Evolutionary conservation across 176 grass and related monocot genomes (phyloP).

Genomic region (Triticum dicoccoides): DNA sequence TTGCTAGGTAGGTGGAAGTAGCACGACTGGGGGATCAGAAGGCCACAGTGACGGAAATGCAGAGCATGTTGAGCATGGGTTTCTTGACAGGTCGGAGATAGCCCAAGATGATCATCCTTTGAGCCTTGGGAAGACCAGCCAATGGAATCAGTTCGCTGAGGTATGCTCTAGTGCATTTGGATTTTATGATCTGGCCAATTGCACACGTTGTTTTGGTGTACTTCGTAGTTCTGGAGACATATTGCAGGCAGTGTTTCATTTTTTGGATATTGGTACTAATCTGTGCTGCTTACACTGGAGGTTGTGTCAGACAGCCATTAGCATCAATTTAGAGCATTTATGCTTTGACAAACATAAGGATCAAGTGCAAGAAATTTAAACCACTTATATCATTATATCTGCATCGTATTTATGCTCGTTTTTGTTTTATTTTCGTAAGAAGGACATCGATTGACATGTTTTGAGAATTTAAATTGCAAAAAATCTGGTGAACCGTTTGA

Average conservation of each 20-base stretch:
- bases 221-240: background rate
- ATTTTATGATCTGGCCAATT: background rate
- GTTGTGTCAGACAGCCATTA: background rate
- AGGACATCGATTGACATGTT: background rate
- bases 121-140: conserved; percentile 72
- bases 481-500: conserved; percentile 1
- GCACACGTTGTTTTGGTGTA: background rate
- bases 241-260: background rate
- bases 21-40: conserved; percentile 32
- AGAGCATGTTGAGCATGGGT: conserved; percentile 32
- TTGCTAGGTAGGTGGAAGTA: conserved; percentile 79
- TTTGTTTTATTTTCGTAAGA: background rate
- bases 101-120: conserved; percentile 71
- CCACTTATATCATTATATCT: background rate
- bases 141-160: conserved; percentile 81
- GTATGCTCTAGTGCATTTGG: conserved; percentile 25
- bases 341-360: conserved; percentile 2
- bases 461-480: background rate
- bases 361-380: background rate
- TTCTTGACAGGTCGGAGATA: conserved; percentile 59
- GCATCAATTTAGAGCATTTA: background rate
- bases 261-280: background rate
- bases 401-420: background rate
- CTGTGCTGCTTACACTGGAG: background rate
- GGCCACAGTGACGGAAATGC: background rate